Evolutionary conservation across 75 land plant species (phyloP).

Genomic region (Cupressus sempervirens): DNA sequence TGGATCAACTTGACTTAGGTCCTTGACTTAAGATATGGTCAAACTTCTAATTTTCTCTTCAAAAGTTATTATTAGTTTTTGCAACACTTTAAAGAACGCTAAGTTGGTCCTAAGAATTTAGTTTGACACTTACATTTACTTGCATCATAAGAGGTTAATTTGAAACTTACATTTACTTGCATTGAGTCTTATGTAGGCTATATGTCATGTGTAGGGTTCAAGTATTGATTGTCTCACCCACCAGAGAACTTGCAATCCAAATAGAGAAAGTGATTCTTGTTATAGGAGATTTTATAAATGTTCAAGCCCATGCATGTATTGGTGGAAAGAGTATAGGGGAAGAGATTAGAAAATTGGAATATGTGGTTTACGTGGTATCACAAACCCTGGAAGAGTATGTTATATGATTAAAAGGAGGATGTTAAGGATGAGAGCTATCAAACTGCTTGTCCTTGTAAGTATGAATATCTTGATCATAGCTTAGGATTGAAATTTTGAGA

Average conservation of each 20-base stretch:
- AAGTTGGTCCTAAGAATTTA: not conserved
- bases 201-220: slow-evolving; percentile 66
- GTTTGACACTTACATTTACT: not conserved
- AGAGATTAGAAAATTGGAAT: slow-evolving; percentile 84
- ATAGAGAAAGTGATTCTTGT: slow-evolving; percentile 87
- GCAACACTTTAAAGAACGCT: not conserved
- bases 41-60: not conserved
- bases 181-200: not conserved
- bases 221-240: slow-evolving; percentile 92
- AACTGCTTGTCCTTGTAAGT: slow-evolving; percentile 80
- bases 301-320: slow-evolving; percentile 93
- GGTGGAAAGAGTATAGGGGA: slow-evolving; percentile 97
- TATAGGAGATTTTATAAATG: slow-evolving; percentile 82
- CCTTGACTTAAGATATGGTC: not conserved
- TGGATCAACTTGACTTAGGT: no score
- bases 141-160: not conserved
- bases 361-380: slow-evolving; percentile 97
- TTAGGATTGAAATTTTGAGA: not conserved
- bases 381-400: slow-evolving; percentile 98
- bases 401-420: slow-evolving; percentile 98
- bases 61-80: not conserved
- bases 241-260: slow-evolving; percentile 92
- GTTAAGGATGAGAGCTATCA: slow-evolving; percentile 80
- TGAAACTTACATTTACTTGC: not conserved
- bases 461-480: not conserved